Evolutionary conservation across 176 grass and related monocot species (phyloP).

Genomic region (Triticum dicoccoides): DNA sequence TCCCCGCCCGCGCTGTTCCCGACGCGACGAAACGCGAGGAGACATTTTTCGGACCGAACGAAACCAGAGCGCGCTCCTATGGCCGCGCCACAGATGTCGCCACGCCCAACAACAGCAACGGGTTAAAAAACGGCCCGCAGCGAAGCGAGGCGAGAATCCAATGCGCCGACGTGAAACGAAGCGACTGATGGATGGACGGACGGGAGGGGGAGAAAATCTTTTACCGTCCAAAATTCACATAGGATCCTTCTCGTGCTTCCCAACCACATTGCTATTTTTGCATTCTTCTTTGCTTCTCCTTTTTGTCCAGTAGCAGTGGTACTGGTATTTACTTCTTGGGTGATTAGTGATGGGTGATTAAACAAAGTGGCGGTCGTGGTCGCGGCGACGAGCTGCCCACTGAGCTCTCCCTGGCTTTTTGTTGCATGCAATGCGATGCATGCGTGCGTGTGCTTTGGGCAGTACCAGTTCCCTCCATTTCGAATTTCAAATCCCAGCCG

Average conservation of each 20-base stretch:
- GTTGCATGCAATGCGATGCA: not conserved
- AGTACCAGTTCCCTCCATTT: slow-evolving; percentile 48
- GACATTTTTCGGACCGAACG: not conserved
- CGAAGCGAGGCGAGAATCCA: slow-evolving; percentile 30
- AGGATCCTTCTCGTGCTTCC: slow-evolving; percentile 35
- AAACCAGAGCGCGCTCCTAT: not conserved
- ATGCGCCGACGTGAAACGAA: slow-evolving; percentile 16
- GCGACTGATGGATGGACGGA: not conserved
- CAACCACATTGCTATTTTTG: not conserved
- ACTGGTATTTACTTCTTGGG: not conserved
- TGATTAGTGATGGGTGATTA: not conserved
- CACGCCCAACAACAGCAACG: not conserved
- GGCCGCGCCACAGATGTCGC: slow-evolving; percentile 10
- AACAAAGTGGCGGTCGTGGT: not conserved
- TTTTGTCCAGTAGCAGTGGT: not conserved
- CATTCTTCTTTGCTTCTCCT: not conserved
- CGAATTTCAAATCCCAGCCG: slow-evolving; percentile 76
- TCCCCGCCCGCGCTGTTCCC: not conserved
- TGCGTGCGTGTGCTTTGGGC: slow-evolving; percentile 16
- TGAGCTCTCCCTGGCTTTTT: not conserved
- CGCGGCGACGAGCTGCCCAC: not conserved
- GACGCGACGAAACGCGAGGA: slow-evolving; percentile 19
- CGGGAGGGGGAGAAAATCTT: not conserved
- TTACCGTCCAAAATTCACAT: not conserved
- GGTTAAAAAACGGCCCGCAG: slow-evolving; percentile 4